Evolutionary conservation across 225 moss, liverwort and hornwort species (phyloP), one percentile per base, ranked within the genome.

Genomic region (Physcomitrellopsis africana): DNA sequence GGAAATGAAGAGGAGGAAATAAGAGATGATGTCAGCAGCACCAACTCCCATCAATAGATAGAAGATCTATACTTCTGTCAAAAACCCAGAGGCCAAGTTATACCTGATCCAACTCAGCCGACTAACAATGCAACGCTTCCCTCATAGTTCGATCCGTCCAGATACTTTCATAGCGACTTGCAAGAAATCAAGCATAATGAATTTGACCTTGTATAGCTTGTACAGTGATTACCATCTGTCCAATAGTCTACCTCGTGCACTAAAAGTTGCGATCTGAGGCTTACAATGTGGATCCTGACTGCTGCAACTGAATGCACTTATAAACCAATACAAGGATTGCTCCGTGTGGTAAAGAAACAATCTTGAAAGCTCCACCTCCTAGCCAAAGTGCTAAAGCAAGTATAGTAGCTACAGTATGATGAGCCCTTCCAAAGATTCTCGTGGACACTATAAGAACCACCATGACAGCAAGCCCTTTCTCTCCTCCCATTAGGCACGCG

Each of bases 301-400:
- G 86, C 80, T 37, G 32, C 32, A 89, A 70, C 63, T 81, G 74
- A 55, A 89, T 89, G 82, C 89, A 89, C 69, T 89, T 86, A 54
- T 80, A 82, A 29, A 83, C 86, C 77, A 86, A 70, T 19, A 86
- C 82, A 14, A 89, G 80, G 65, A 89, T 78, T 60, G 89, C 89
- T 60, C 89, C 89, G 1, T 77, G 89, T 15, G 89, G 86, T 58
- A 89, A 80, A 12, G 89, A 82, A 55, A 86, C 63, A 9, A 77
- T 59, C 61, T 82, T 81, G 60, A 89, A 75, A 20, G 80, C 63
- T 65, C 84, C 78, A n/a, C 89, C 86, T 43, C 89, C 89, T 44
- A 89, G 65, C 89, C 89, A 89, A 60, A 89, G 84, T 52, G 89
- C 89, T 61, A 89, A 72, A 43, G 82, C 81, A n/a, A 86, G 72